Base-by-base conservation (phyloP, 1,284 basidiomycete species). In the Veloporphyrellus conicus region DNA sequence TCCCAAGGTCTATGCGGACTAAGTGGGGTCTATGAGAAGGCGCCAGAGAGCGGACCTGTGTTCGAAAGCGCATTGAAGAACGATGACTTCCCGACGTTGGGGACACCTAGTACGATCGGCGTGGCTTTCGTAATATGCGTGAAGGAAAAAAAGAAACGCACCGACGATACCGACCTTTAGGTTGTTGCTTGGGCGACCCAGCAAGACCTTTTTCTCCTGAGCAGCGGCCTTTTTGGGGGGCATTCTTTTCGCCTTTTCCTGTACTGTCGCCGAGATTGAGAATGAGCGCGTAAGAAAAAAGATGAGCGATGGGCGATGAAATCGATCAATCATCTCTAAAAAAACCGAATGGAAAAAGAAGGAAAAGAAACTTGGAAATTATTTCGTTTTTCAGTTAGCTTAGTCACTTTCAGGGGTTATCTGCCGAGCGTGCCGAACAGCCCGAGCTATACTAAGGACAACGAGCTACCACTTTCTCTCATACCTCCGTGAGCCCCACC, bases 61-160 rank as follows among this genome's bases (percentile, higher is more conserved):
- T 98, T 86, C 46, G 96, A 94, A 47, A 99, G 81, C 38, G 81
- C 87, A 71, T 99, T 99, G 84, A 93, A 93, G 71, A 92, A 91
- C 16, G 90, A 93, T 1, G 88, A 92, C 71, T 94, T 94, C 57
- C 92, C 92, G 61, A 95, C 92, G 68, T 96, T 96, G 51, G 93
- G 93, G 37, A 97, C 69, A 66, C 93, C 88, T 89, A 46, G 39
- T 51, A 36, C 35, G 18, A 55, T 53, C 44, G 33, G 22, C 20
- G 35, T 45, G 45, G 48, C 58, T 38, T 55, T 41, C 54, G 47
- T 45, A 43, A 48, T 28, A 9, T 43, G 44, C 19, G 56, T 46
- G 54, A 15, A 12, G 7, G n/a, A n/a, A 43, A 41, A 53, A 37
- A 29, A 42, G 52, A 41, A 58, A 60, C 71, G 80, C 83, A 89